Evolutionary conservation across 73 alveolate genomes (phyloP).

Genomic region (Paramecium bursaria): DNA sequence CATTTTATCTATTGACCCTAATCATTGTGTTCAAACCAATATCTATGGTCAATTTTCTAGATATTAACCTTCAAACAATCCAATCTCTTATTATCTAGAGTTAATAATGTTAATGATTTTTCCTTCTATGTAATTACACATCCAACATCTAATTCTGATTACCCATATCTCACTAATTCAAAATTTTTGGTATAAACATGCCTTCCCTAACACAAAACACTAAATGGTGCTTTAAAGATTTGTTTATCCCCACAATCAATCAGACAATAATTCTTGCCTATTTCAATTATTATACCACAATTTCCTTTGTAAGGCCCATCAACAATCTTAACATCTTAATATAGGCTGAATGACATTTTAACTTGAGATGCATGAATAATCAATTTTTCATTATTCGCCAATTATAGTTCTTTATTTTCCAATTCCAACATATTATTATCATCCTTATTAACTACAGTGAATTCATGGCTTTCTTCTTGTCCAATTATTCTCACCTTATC

Average conservation of each 20-base stretch:
- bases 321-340: conserved; percentile 15
- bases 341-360: conserved; percentile 15
- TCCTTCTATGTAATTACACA: conserved; percentile 14
- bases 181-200: background rate
- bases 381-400: background rate
- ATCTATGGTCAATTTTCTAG: background rate
- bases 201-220: conserved; percentile 14
- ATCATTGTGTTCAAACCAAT: conserved; percentile 9
- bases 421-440: conserved; percentile 54
- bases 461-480: conserved; percentile 44
- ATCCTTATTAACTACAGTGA: background rate
- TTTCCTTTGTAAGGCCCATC: conserved; percentile 60
- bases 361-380: conserved; percentile 54
- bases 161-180: conserved; percentile 34
- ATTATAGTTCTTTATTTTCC: background rate
- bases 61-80: background rate
- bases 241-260: background rate
- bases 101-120: background rate
- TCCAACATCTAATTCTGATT: conserved; percentile 26
- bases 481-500: conserved; percentile 31
- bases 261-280: conserved; percentile 19
- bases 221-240: conserved; percentile 17
- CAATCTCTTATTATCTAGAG: background rate
- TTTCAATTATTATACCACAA: conserved; percentile 29
- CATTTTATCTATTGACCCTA: background rate